A percentile compares a stretch with the other conserved stretches of the same genome.
Conservation (phyloP, 129 eudicot species). For the Helianthus tuberosus region DNA sequence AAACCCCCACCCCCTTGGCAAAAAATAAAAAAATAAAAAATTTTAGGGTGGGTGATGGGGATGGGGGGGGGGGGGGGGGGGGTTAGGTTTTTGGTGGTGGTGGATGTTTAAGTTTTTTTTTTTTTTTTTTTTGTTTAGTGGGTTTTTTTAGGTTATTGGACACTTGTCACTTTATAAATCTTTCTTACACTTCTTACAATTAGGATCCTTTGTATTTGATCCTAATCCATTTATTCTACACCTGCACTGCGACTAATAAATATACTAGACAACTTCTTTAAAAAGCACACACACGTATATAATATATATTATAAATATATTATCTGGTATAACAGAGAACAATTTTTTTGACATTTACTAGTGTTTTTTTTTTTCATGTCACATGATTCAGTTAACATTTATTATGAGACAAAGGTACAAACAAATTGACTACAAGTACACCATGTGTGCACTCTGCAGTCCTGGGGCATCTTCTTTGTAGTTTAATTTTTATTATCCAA, state of each 20-base stretch:
- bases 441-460: slow-evolving; percentile 18
- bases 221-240: neutral
- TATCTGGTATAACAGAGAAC: neutral
- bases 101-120: too few relatives aligned
- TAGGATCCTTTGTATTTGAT: too few relatives aligned
- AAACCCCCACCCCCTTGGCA: too few relatives aligned
- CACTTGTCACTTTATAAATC: too few relatives aligned
- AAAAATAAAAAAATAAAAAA: too few relatives aligned
- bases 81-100: too few relatives aligned
- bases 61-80: too few relatives aligned
- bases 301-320: neutral
- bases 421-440: slow-evolving; percentile 40
- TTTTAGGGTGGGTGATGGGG: too few relatives aligned
- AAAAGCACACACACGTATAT: neutral
- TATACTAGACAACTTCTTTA: neutral
- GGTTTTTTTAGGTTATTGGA: too few relatives aligned
- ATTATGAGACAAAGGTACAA: slow-evolving; percentile 36
- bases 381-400: slow-evolving; percentile 29
- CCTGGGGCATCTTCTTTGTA: neutral
- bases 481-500: neutral
- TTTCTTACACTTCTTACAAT: too few relatives aligned
- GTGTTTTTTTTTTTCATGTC: slow-evolving; percentile 29
- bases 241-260: slow-evolving; percentile 15
- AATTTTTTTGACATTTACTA: slow-evolving; percentile 15
- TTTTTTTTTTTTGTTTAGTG: too few relatives aligned